phyloP scores from a whole-genome alignment of 192 early-diverging fungal species.

The Backusella tarrabulga region DNA sequence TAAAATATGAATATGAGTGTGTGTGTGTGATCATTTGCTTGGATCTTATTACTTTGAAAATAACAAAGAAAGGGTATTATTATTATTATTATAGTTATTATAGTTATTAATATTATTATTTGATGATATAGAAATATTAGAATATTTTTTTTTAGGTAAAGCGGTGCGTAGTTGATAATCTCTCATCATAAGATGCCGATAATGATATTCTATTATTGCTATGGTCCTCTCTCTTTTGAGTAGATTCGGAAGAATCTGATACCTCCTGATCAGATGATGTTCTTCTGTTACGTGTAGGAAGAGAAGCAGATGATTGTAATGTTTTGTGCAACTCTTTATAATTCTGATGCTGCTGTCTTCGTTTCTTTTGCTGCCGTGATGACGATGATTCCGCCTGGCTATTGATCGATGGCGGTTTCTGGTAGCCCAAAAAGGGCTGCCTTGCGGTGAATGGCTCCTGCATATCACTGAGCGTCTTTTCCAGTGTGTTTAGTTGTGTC shows the following conservation, averaged over 20 bases:
- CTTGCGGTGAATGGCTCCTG: not conserved
- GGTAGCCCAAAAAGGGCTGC: not conserved
- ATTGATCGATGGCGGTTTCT: not conserved
- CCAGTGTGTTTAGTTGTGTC: slow-evolving; percentile 39
- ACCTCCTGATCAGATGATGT: not conserved
- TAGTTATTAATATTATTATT: not conserved
- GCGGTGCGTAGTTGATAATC: slow-evolving; percentile 9
- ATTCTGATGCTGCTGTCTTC: slow-evolving; percentile 18
- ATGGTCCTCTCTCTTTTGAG: not conserved
- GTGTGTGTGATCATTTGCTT: not conserved
- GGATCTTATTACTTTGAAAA: not conserved
- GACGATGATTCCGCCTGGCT: not conserved
- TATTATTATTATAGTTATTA: not conserved
- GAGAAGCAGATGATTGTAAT: slow-evolving; percentile 33
- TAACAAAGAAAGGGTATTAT: not conserved
- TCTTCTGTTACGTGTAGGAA: slow-evolving; percentile 27
- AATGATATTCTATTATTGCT: not conserved
- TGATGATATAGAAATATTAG: not conserved
- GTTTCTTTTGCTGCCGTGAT: slow-evolving; percentile 7
- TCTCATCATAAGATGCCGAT: slow-evolving; percentile 29
- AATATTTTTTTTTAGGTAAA: not conserved
- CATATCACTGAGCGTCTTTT: slow-evolving; percentile 38
- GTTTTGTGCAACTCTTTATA: slow-evolving; percentile 9
- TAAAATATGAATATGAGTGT: not conserved
- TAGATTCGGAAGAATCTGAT: not conserved